Conservation (phyloP, 1,284 basidiomycete species). For the Lignosus rhinocerotis region DNA sequence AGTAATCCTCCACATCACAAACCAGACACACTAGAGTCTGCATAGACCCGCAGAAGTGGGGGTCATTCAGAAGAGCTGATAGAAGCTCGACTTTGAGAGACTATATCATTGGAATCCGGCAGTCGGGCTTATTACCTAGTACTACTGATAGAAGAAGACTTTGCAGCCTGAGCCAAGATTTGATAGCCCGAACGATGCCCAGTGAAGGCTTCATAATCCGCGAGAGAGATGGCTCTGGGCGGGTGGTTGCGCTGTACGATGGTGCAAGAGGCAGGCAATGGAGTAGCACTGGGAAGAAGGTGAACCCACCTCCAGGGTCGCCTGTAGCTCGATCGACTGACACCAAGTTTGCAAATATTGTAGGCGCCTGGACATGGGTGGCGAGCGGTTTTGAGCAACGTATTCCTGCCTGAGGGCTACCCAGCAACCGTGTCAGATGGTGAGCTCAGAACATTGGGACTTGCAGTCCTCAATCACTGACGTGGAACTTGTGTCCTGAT, state of each 20-base stretch:
- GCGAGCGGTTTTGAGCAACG: constrained; percentile 32
- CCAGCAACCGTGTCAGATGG: constrained; percentile 61
- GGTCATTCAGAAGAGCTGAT: too few species aligned
- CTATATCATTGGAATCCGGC: too few species aligned
- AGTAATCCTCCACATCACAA: too few species aligned
- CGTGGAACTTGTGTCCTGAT: background rate
- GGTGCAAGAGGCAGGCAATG: background rate
- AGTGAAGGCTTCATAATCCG: constrained; percentile 7
- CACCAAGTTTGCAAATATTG: background rate
- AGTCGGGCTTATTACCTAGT: too few species aligned
- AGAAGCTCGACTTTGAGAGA: too few species aligned
- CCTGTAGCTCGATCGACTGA: background rate
- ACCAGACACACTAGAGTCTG: too few species aligned
- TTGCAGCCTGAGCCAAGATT: too few species aligned
- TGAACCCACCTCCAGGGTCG: background rate
- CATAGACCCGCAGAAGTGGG: too few species aligned
- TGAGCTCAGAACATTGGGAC: constrained; percentile 23
- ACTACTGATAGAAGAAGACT: too few species aligned
- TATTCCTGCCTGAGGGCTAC: constrained; percentile 64
- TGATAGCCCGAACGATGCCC: background rate
- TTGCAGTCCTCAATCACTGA: background rate
- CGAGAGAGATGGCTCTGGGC: constrained; percentile 25
- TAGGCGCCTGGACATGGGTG: constrained; percentile 2
- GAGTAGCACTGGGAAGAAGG: background rate
- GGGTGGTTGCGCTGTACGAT: constrained; percentile 12